Percentiles rank a stretch among this genome's conserved stretches.
These are phyloP conservation scores for Calonectria multiphialidica DNA, from an alignment of 2,329 filamentous ascomycete genomes.

Conservation along the genomic window DNA sequence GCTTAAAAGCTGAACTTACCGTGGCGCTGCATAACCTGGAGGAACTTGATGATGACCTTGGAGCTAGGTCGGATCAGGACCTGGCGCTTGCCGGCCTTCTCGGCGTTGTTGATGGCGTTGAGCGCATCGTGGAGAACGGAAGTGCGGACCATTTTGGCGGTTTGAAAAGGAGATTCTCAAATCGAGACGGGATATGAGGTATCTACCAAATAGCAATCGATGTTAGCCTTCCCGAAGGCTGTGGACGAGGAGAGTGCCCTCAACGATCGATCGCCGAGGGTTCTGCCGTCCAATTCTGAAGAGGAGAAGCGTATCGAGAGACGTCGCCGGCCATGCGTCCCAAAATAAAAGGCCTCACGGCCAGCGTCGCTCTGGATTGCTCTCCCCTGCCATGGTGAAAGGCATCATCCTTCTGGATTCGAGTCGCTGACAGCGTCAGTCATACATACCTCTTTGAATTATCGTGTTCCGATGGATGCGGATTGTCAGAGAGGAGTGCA, in stretches of 20 bases:
- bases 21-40: conserved; percentile 99
- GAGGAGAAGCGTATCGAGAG: conserved; percentile 72
- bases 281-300: conserved; percentile 78
- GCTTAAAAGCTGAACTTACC: conserved; percentile 73
- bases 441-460: conserved; percentile 61
- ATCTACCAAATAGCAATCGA: conserved; percentile 61
- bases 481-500: conserved; percentile 41
- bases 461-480: conserved; percentile 42
- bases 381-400: conserved; percentile 69
- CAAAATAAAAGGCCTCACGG: conserved; percentile 33
- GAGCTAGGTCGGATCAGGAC: conserved; percentile 97
- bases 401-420: conserved; percentile 55
- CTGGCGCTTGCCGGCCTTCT: conserved; percentile 99
- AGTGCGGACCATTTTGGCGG: conserved; percentile 97
- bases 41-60: conserved; percentile 99
- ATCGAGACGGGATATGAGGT: conserved; percentile 75
- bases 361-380: conserved; percentile 64
- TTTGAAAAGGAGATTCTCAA: conserved; percentile 80
- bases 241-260: conserved; percentile 79
- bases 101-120: conserved; percentile 99
- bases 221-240: conserved; percentile 72
- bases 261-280: conserved; percentile 67
- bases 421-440: conserved; percentile 45
- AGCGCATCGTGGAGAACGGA: conserved; percentile 99
- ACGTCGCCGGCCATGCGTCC: conserved; percentile 29